Evolutionary conservation across 2,329 filamentous ascomycete species (phyloP).

Genomic region (Dactylellina sp.): DNA sequence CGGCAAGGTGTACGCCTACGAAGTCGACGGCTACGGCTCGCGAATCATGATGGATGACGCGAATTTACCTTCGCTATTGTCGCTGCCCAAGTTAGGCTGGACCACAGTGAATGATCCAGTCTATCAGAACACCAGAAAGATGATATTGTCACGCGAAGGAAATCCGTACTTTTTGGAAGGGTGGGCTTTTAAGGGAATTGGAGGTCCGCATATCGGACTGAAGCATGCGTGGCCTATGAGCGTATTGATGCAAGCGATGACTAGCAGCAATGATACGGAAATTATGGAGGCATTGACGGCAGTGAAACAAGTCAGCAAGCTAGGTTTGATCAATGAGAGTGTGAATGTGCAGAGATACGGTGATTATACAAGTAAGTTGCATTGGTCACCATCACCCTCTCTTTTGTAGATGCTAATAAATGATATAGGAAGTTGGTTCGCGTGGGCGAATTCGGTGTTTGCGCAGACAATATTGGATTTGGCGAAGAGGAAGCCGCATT

Average conservation of each 20-base stretch:
- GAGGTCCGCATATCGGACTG: conserved; percentile 83
- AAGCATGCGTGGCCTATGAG: conserved; percentile 97
- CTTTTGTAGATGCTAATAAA: conserved; percentile 11
- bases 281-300: conserved; percentile 78
- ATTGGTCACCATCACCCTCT: background rate
- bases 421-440: conserved; percentile 81
- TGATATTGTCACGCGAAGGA: conserved; percentile 77
- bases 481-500: conserved; percentile 85
- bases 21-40: conserved; percentile 88
- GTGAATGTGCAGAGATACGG: conserved; percentile 79
- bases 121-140: conserved; percentile 89
- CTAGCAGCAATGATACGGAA: conserved; percentile 83
- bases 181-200: conserved; percentile 83
- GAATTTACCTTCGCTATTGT: conserved; percentile 83
- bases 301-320: conserved; percentile 78
- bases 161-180: conserved; percentile 93
- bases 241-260: conserved; percentile 89
- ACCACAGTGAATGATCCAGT: conserved; percentile 73
- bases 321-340: conserved; percentile 91
- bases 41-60: conserved; percentile 89
- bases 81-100: conserved; percentile 83
- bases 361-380: conserved; percentile 78
- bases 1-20: conserved; percentile 84
- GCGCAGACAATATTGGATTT: conserved; percentile 91
- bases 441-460: conserved; percentile 97